phyloP scores from a whole-genome alignment of 2,329 filamentous ascomycete species.

The Colletotrichum ledebouriae region DNA sequence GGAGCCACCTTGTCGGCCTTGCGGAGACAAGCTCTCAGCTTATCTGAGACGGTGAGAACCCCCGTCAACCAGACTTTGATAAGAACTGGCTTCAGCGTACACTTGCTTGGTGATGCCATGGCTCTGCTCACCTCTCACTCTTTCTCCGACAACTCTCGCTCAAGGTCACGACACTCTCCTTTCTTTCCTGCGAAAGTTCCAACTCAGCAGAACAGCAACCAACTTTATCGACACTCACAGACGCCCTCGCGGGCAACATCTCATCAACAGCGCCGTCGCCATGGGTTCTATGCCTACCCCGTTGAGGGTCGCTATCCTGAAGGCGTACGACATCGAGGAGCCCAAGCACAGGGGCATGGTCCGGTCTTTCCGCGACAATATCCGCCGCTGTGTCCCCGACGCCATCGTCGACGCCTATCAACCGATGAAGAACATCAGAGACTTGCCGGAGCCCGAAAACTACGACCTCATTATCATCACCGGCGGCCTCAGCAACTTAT shows the following conservation, averaged over 20 bases:
- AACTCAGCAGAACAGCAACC: neutral
- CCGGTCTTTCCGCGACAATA: conserved; percentile 32
- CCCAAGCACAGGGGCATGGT: conserved; percentile 38
- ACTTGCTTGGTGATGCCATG: neutral
- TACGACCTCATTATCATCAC: conserved; percentile 38
- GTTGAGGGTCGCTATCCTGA: conserved; percentile 36
- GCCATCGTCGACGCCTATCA: conserved; percentile 27
- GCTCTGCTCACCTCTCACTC: conserved; percentile 8
- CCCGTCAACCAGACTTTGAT: conserved; percentile 1
- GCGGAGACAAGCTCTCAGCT: conserved; percentile 12
- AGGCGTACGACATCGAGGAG: conserved; percentile 37
- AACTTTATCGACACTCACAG: too few relatives aligned
- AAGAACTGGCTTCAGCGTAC: conserved; percentile 1
- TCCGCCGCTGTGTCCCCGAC: conserved; percentile 21
- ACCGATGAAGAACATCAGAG: conserved; percentile 23
- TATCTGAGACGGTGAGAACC: conserved; percentile 13
- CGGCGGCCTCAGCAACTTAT: conserved; percentile 36
- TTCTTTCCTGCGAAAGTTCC: too few relatives aligned
- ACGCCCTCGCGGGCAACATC: too few relatives aligned
- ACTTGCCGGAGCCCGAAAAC: conserved; percentile 22
- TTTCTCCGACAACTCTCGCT: neutral
- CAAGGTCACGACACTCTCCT: neutral
- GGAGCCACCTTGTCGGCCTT: conserved; percentile 20
- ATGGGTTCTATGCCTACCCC: conserved; percentile 36
- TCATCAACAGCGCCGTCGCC: neutral